These are phyloP conservation scores for Aspergillus sp. DNA, from an alignment of 2,329 filamentous ascomycete species.

Conservation along the genomic window DNA sequence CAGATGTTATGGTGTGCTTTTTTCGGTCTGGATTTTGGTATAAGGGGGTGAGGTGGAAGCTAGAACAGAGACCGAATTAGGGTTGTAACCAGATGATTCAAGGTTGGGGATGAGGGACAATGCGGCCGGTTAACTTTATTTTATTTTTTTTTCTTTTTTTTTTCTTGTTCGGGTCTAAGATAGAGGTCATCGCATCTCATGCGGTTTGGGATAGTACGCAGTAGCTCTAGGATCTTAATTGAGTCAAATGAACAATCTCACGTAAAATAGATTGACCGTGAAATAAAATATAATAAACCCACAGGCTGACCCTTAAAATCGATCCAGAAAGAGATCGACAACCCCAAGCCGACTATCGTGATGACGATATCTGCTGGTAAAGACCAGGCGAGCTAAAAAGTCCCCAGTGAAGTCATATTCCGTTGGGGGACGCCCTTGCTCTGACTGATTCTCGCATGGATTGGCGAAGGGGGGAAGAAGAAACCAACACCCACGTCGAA, in stretches of 20 bases:
- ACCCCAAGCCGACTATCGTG: background rate
- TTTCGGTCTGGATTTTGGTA: background rate
- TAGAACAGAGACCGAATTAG: background rate
- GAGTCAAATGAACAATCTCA: background rate
- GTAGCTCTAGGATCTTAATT: background rate
- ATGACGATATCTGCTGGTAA: background rate
- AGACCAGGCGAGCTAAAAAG: background rate
- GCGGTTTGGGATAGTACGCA: background rate
- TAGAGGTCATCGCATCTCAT: background rate
- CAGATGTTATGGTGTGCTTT: background rate
- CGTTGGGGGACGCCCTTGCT: background rate
- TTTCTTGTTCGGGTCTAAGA: background rate
- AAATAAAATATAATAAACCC: background rate
- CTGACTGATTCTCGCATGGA: background rate
- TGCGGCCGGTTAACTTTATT: background rate
- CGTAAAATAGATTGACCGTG: background rate
- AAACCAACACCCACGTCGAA: slow-evolving; percentile 13
- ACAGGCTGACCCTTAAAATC: background rate
- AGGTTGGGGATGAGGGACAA: background rate
- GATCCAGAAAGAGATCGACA: background rate
- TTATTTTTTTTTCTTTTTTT: background rate
- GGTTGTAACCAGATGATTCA: background rate
- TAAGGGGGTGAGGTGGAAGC: background rate
- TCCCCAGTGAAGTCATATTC: background rate
- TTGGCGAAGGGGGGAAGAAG: background rate